Base-by-base conservation (phyloP, 768 basidiomycete genomes). In the Pulveroboletus frians region DNA sequence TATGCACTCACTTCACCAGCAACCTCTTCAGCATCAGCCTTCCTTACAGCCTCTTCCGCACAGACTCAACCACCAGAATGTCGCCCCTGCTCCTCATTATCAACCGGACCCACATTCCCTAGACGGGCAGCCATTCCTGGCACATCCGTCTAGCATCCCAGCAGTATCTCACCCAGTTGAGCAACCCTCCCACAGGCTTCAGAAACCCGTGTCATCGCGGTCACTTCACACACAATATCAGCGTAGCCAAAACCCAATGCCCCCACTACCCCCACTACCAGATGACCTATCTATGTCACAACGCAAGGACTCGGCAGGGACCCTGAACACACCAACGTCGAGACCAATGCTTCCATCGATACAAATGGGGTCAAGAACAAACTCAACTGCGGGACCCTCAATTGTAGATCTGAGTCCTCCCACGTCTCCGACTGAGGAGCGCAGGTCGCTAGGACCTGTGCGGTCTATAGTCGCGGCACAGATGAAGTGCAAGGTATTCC, bases 401-500 rank as follows among this genome's bases (percentile, higher is more conserved):
- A 78, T 80, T 53, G 75, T 77, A 40, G 84, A 84, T 48, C 82
- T 84, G 29, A 91, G 88, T 61, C 94, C 95, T 32, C 93, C 94
- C 0, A 74, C 80, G 35, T 93, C 91, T 7, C 95, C 92, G 2
- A 73, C 79, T 4, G 74, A 79, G 51, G 79, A 85, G 57, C 70
- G 71, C 2, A 71, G 71, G 26, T 63, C 75, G 8, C 64, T 69
- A 4, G 91, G 85, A 4, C 90, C 92, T 2, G 78, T 85, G 30
- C 83, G 81, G 29, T 86, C 90, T 5, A 73, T 81, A 10, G 74
- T 98, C 53, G 81, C 88, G 9, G 91, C 89, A 11, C 84, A 91
- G 62, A 95, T 93, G 90, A 93, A 94, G 66, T 97, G 95, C 79
- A 99, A 98, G 69, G 85, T 97, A 20, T 99, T 98, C 72, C 73